Evolutionary conservation across 352 stramenopile genomes (phyloP).

Genomic region (Phytophthora colocasiae): DNA sequence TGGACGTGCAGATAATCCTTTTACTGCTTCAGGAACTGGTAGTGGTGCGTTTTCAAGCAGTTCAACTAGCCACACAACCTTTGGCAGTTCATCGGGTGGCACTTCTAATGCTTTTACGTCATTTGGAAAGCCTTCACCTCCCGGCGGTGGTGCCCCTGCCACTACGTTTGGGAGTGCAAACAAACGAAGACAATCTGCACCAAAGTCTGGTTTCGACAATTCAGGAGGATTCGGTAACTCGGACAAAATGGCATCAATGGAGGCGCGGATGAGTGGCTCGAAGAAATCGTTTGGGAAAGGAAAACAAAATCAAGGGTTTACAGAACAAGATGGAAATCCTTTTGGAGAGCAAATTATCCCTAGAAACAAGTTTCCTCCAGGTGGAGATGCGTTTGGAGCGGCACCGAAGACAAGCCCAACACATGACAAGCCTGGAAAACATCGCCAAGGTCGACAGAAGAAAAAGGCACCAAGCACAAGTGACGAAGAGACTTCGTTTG

Average conservation of each 20-base stretch:
- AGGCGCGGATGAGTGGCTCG: slow-evolving; percentile 37
- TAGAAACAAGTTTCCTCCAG: slow-evolving; percentile 8
- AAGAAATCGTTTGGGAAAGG: slow-evolving; percentile 38
- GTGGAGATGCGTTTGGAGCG: slow-evolving; percentile 16
- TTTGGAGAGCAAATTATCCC: slow-evolving; percentile 21
- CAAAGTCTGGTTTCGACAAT: slow-evolving; percentile 23
- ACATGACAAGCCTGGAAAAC: slow-evolving; percentile 30
- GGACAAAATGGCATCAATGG: slow-evolving; percentile 32
- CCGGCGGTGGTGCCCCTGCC: neutral
- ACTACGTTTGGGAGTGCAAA: slow-evolving; percentile 34
- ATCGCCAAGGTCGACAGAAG: slow-evolving; percentile 30
- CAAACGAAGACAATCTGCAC: slow-evolving; percentile 27
- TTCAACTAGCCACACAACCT: slow-evolving; percentile 28
- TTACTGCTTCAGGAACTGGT: slow-evolving; percentile 13
- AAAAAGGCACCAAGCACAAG: slow-evolving; percentile 34
- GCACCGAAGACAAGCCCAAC: slow-evolving; percentile 17
- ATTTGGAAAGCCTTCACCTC: slow-evolving; percentile 26
- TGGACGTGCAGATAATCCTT: slow-evolving; percentile 34
- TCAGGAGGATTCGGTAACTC: slow-evolving; percentile 26
- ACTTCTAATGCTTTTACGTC: slow-evolving; percentile 18
- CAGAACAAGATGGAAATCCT: slow-evolving; percentile 12
- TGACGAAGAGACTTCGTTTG: slow-evolving; percentile 29
- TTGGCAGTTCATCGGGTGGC: slow-evolving; percentile 24
- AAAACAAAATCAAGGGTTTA: slow-evolving; percentile 30
- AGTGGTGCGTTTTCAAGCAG: slow-evolving; percentile 2